Percentiles rank a stretch among this genome's conserved stretches.
Conservation (phyloP, 306 rosid genomes). For the Quercus aquifolioides region DNA sequence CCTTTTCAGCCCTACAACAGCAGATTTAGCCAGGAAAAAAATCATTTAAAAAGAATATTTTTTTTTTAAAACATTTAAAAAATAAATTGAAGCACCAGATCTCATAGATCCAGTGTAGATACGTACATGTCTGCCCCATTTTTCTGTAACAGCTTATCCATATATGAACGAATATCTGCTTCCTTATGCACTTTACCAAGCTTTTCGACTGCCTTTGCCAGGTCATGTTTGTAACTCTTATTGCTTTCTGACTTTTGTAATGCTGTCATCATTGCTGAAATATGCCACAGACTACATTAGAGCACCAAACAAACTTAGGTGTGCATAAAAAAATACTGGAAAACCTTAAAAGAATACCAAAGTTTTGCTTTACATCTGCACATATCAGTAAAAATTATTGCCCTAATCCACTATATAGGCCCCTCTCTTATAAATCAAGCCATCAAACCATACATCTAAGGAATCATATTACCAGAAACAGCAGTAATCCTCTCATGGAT, state of each 20-base stretch:
- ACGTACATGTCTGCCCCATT: constrained; percentile 61
- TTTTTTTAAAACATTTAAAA: background rate
- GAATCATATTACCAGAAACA: constrained; percentile 60
- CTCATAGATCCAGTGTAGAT: constrained; percentile 3
- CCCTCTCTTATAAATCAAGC: background rate
- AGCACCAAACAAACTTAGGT: background rate
- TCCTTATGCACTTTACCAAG: constrained; percentile 53
- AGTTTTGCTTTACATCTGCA: background rate
- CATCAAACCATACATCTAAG: background rate
- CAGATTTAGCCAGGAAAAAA: background rate
- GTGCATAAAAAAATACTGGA: background rate
- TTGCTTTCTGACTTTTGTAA: constrained; percentile 53
- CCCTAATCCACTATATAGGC: too few species aligned
- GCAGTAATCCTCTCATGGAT: constrained; percentile 83
- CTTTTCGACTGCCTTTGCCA: constrained; percentile 57
- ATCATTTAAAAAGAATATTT: too few species aligned
- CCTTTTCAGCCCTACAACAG: constrained; percentile 61
- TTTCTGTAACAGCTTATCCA: constrained; percentile 53
- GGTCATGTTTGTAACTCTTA: constrained; percentile 30
- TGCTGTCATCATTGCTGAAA: constrained; percentile 56
- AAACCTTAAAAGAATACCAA: background rate
- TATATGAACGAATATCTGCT: constrained; percentile 54
- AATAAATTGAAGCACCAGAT: constrained; percentile 13
- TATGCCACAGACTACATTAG: constrained; percentile 1
- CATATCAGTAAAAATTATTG: background rate